A percentile compares a stretch with the other conserved stretches of the same genome.
Evolutionary conservation across 2,329 filamentous ascomycete genomes (phyloP).

Genomic region (Cercospora citrullina): DNA sequence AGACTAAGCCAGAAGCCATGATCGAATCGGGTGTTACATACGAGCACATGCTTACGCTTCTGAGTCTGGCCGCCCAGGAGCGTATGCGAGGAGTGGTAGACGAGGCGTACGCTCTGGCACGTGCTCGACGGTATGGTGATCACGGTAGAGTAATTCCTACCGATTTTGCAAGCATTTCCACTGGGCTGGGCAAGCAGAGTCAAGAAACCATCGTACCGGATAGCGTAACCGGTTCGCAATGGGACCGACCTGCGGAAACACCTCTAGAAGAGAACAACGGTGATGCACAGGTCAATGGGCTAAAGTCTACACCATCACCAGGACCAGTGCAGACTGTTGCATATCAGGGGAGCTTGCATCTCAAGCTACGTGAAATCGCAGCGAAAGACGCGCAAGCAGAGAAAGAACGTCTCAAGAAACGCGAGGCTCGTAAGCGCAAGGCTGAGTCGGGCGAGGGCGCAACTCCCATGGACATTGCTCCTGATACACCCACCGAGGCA

Average conservation of each 20-base stretch:
- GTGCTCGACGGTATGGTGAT: constrained; percentile 72
- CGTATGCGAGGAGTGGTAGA: constrained; percentile 73
- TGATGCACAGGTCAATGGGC: constrained; percentile 27
- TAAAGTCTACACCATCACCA: constrained; percentile 35
- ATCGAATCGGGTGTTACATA: constrained; percentile 71
- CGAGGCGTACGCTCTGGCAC: constrained; percentile 70
- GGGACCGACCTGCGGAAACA: constrained; percentile 30
- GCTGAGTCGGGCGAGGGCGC: constrained; percentile 28
- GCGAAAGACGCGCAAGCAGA: constrained; percentile 70
- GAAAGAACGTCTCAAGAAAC: constrained; percentile 57
- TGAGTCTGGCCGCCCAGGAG: constrained; percentile 82
- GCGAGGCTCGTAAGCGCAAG: constrained; percentile 44
- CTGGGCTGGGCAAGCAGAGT: constrained; percentile 46
- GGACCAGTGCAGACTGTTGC: constrained; percentile 47
- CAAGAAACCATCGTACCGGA: constrained; percentile 42
- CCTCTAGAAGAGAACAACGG: constrained; percentile 18
- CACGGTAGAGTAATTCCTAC: constrained; percentile 76
- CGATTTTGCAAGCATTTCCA: constrained; percentile 73
- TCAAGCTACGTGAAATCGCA: constrained; percentile 61
- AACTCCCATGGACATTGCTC: constrained; percentile 32
- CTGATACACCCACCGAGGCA: constrained; percentile 35
- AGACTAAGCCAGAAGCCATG: constrained; percentile 43
- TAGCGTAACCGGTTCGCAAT: constrained; percentile 38
- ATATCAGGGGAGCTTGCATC: constrained; percentile 47
- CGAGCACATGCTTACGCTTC: constrained; percentile 76